Evolutionary conservation across 2,329 filamentous ascomycete species (phyloP), one percentile per base, ranked within the genome.

Genomic region (Ceratocystis variospora): DNA sequence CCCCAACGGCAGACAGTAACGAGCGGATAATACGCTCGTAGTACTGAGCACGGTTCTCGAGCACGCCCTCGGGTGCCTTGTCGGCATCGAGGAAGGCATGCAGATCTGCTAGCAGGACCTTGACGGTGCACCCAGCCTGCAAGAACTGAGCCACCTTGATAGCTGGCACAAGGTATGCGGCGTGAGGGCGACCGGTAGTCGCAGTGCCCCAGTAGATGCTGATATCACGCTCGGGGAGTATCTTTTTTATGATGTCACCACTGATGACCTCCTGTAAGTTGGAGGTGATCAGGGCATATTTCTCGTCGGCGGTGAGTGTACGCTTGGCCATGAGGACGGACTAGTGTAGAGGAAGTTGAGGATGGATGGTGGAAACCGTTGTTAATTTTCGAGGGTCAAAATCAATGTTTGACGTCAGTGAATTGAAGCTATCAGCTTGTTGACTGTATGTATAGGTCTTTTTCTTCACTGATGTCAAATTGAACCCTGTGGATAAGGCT

Each of bases 121-220:
- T 89, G 68, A 95, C 85, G 68, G 91, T 83, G 78, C 90, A 96
- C 46, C 88, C 91, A 37, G 93, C 91, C 45, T 84, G 82, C 44
- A 96, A 84, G 72, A 96, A 85, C 74, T 96, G 87, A 48, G 90
- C 91, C 69, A 96, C 88, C 77, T 96, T 96, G 73, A 96, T 84
- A 71, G 88, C 87, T 5, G 91, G 87, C 8, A 94, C 88, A 69
- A 96, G 89, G 81, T 96, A 96, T 71, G 90, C 92, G 74, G 85
- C 89, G 76, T 96, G 92, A 65, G 91, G 91, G 68, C 87, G 82
- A n/a, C 90, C 90, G 0, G 90, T 95, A 17, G 90, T 90, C 19
- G 89, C 89, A 48, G 88, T 93, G 53, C 88, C 89, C 90, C 89
- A 95, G 84, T 96, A 96, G 75, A 95, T 84, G 74, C 86, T 87